Evolutionary conservation across 139 green algal species (phyloP).

Genomic region (Spirogloea muscicola): DNA sequence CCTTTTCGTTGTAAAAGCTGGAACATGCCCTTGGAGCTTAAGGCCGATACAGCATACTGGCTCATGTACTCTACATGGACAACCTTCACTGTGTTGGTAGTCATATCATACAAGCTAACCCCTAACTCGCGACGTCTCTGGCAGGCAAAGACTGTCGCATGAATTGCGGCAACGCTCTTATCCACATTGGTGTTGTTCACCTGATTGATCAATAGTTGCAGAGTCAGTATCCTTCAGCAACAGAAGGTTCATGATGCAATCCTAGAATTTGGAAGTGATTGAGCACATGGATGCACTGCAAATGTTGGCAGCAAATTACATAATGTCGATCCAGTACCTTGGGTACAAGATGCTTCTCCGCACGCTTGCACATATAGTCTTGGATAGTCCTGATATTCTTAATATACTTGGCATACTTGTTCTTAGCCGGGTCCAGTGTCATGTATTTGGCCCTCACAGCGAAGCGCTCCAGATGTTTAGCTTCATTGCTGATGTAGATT

Average conservation of each 20-base stretch:
- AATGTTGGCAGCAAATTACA: too few species aligned
- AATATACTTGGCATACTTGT: constrained; percentile 85
- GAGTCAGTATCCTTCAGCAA: too few species aligned
- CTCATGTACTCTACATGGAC: constrained; percentile 58
- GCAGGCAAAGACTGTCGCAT: constrained; percentile 71
- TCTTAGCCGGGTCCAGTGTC: constrained; percentile 72
- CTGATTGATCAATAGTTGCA: too few species aligned
- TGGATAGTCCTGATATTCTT: constrained; percentile 80
- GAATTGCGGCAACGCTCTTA: constrained; percentile 77
- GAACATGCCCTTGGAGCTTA: constrained; percentile 51
- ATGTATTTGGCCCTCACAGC: constrained; percentile 92
- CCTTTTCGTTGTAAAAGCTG: constrained; percentile 45
- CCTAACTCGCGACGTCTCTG: constrained; percentile 48
- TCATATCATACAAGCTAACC: constrained; percentile 49
- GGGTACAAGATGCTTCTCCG: constrained; percentile 73
- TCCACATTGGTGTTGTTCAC: constrained; percentile 95
- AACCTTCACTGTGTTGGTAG: constrained; percentile 42
- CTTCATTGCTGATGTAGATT: constrained; percentile 79
- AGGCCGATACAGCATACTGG: constrained; percentile 31
- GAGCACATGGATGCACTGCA: too few species aligned
- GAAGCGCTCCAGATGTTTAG: constrained; percentile 90
- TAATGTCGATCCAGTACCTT: too few species aligned
- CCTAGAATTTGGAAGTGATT: too few species aligned
- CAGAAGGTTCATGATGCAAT: too few species aligned
- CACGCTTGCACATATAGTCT: constrained; percentile 54